Evolutionary conservation across 768 basidiomycete species (phyloP).

Genomic region (Suillus brevipes): DNA sequence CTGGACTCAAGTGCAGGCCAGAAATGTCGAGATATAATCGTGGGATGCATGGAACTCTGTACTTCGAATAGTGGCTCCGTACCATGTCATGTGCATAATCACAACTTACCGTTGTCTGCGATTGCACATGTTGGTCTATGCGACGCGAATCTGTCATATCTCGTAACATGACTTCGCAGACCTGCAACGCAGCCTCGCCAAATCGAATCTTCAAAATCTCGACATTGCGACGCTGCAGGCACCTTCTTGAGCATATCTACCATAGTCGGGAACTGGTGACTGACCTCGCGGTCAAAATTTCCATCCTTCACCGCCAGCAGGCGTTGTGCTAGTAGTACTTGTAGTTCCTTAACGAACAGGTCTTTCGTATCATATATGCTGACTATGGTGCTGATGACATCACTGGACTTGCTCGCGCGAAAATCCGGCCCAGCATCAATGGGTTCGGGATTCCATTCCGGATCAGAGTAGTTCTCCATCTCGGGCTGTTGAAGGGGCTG

Average conservation of each 20-base stretch:
- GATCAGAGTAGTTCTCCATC: conserved; percentile 86
- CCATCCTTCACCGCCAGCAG: conserved; percentile 80
- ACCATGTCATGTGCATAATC: neutral
- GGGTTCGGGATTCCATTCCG: conserved; percentile 95
- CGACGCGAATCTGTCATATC: conserved; percentile 95
- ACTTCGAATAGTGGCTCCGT: neutral
- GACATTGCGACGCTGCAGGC: conserved; percentile 76
- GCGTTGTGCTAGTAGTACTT: conserved; percentile 86
- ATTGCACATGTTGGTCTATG: conserved; percentile 85
- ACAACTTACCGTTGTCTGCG: conserved; percentile 58
- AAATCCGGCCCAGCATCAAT: conserved; percentile 96
- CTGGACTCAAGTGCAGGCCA: conserved; percentile 87
- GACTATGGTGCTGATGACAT: conserved; percentile 94
- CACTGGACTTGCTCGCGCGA: conserved; percentile 85
- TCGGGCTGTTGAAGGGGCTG: conserved; percentile 73
- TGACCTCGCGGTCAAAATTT: conserved; percentile 67
- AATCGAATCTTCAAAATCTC: conserved; percentile 96
- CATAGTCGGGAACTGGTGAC: neutral
- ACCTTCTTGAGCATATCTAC: conserved; percentile 11
- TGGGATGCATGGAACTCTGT: conserved; percentile 79
- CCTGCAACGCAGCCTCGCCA: conserved; percentile 88
- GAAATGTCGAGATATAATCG: conserved; percentile 90
- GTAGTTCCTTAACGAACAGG: conserved; percentile 93
- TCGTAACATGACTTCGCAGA: conserved; percentile 97
- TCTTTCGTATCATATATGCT: conserved; percentile 98